Evolutionary conservation across 164 flowering plant genomes (phyloP).

Genomic region (Aristolochia contorta): DNA sequence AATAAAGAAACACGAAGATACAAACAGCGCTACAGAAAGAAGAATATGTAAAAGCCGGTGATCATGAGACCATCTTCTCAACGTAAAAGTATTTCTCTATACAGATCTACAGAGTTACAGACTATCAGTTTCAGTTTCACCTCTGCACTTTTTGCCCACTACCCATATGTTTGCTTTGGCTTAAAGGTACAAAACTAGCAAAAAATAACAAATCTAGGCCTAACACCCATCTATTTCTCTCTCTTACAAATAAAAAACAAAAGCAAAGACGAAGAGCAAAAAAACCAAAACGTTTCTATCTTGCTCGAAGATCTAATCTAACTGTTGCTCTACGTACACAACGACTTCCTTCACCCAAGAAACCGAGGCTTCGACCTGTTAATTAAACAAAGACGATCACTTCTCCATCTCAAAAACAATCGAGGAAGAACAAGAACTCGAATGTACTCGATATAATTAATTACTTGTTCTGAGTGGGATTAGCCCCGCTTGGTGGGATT

Average conservation of each 20-base stretch:
- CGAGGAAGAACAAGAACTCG: not conserved
- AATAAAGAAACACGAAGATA: no score
- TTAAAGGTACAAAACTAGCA: not conserved
- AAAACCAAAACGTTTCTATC: not conserved
- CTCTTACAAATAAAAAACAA: not conserved
- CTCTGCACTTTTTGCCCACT: no score
- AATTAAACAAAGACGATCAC: not conserved
- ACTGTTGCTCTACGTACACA: not conserved
- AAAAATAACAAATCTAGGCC: not conserved
- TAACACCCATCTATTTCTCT: not conserved
- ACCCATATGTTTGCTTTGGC: no score
- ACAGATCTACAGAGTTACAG: no score
- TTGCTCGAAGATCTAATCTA: not conserved
- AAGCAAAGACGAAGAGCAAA: not conserved
- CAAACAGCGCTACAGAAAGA: no score
- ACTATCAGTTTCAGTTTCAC: no score
- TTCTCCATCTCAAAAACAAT: not conserved
- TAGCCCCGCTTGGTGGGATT: not conserved
- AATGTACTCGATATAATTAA: not conserved
- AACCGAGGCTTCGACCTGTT: constrained; percentile 3
- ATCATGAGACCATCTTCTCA: no score
- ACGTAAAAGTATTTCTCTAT: no score
- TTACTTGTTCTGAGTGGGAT: constrained; percentile 5
- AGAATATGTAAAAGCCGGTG: no score
- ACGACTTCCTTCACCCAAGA: not conserved